phyloP scores from a whole-genome alignment of 176 grass and related monocot species.

The Tuctoria greenei region DNA sequence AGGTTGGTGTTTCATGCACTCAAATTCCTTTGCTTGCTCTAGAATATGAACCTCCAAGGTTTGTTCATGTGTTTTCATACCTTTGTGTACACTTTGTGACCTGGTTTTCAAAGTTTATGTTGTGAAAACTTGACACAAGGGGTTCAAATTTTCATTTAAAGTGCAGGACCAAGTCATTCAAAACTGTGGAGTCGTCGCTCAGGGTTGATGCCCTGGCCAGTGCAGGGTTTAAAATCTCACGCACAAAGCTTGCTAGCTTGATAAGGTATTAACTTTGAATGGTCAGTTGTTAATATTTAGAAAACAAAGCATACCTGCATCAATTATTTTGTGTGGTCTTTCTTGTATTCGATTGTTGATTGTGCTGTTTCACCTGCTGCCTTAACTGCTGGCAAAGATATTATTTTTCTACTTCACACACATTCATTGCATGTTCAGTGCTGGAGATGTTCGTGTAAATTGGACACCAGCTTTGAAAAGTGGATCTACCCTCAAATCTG shows the following conservation, averaged over 20 bases:
- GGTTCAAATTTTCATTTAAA: slow-evolving; percentile 27
- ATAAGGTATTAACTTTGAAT: slow-evolving; percentile 59
- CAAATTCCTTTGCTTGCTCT: slow-evolving; percentile 91
- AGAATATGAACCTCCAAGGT: slow-evolving; percentile 97
- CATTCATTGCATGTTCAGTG: slow-evolving; percentile 48
- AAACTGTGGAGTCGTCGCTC: slow-evolving; percentile 84
- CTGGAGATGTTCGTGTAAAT: slow-evolving; percentile 86
- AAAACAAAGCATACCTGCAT: not conserved
- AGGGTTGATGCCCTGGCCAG: slow-evolving; percentile 91
- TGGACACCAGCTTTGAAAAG: slow-evolving; percentile 80
- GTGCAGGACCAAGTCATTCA: slow-evolving; percentile 78
- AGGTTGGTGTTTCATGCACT: slow-evolving; percentile 70
- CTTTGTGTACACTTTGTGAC: slow-evolving; percentile 29
- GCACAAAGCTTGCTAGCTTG: slow-evolving; percentile 82
- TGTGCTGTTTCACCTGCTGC: not conserved
- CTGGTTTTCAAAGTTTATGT: slow-evolving; percentile 6
- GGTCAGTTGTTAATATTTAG: slow-evolving; percentile 1
- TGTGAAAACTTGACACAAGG: slow-evolving; percentile 15
- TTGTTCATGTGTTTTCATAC: slow-evolving; percentile 21
- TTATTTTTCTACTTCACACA: slow-evolving; percentile 18
- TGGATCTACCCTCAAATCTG: slow-evolving; percentile 73
- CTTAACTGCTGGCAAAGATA: not conserved
- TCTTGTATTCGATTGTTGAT: slow-evolving; percentile 3
- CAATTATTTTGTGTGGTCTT: slow-evolving; percentile 6
- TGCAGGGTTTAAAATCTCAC: slow-evolving; percentile 93